A percentile compares a stretch with the other conserved stretches of the same genome.
phyloP scores from a whole-genome alignment of 306 rosid genomes.

The Rosa persica region DNA sequence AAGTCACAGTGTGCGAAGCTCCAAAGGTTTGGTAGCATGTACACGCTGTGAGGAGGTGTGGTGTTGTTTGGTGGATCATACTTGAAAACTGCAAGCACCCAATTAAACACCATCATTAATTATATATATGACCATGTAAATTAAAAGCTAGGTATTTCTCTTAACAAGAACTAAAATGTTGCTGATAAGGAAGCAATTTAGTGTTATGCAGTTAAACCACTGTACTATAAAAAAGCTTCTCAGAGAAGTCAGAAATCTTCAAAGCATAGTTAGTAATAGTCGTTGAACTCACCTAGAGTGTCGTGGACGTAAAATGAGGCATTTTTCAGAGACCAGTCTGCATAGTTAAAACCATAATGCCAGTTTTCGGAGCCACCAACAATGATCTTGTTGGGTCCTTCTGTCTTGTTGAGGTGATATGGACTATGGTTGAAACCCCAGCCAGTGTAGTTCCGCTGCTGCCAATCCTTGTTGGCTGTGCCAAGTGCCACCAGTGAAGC shows the following conservation, averaged over 20 bases:
- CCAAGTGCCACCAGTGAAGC: slow-evolving; percentile 30
- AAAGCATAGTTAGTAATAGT: background rate
- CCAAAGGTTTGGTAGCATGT: slow-evolving; percentile 35
- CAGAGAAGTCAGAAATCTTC: background rate
- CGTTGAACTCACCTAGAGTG: slow-evolving; percentile 42
- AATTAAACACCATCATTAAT: background rate
- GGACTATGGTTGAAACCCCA: slow-evolving; percentile 9
- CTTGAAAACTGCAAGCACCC: slow-evolving; percentile 59
- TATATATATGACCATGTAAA: background rate
- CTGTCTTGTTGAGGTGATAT: slow-evolving; percentile 6
- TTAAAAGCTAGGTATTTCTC: no score
- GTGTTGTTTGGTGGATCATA: slow-evolving; percentile 54
- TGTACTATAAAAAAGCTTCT: no score
- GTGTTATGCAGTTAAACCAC: no score
- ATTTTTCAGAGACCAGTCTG: slow-evolving; percentile 48
- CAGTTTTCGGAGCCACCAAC: slow-evolving; percentile 64
- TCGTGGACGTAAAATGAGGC: slow-evolving; percentile 59
- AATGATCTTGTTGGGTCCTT: slow-evolving; percentile 27
- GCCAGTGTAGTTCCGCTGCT: slow-evolving; percentile 27
- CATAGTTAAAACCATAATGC: slow-evolving; percentile 56
- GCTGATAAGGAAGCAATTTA: no score
- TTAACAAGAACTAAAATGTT: no score
- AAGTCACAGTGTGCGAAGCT: slow-evolving; percentile 61
- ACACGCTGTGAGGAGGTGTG: slow-evolving; percentile 57
- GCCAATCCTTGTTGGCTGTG: slow-evolving; percentile 47